Conservation (phyloP, 352 stramenopile species). For the Phytopythium cucurbitacearum region DNA sequence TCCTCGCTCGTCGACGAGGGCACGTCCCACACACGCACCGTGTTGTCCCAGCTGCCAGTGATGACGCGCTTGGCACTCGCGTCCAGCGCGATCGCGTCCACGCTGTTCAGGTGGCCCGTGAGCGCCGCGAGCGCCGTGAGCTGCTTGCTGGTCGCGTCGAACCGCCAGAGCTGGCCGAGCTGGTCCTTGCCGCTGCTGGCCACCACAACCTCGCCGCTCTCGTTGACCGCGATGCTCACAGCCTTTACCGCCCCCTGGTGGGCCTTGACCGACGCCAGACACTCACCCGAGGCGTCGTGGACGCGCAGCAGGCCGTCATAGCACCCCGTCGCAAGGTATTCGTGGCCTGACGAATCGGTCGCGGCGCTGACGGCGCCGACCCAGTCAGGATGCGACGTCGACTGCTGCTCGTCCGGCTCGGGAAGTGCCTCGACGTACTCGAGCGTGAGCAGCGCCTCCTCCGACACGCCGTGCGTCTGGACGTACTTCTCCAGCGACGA, state of each 20-base stretch:
- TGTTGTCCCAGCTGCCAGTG: slow-evolving; percentile 84
- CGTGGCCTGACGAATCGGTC: slow-evolving; percentile 5
- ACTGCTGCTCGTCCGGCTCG: slow-evolving; percentile 61
- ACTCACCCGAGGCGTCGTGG: slow-evolving; percentile 54
- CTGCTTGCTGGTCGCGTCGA: slow-evolving; percentile 24
- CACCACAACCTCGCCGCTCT: slow-evolving; percentile 46
- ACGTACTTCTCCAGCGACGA: slow-evolving; percentile 79
- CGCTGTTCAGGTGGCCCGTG: slow-evolving; percentile 78
- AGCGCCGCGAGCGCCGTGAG: slow-evolving; percentile 50
- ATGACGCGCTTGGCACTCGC: slow-evolving; percentile 32
- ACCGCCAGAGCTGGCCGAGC: slow-evolving; percentile 62
- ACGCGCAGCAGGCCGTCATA: slow-evolving; percentile 85
- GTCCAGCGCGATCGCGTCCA: slow-evolving; percentile 52
- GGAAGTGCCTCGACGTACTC: slow-evolving; percentile 86
- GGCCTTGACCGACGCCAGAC: slow-evolving; percentile 59
- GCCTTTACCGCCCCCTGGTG: slow-evolving; percentile 77
- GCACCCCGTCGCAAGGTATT: slow-evolving; percentile 75
- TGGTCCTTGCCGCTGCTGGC: slow-evolving; percentile 79
- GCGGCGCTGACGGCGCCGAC: slow-evolving; percentile 65
- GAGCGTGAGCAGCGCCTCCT: slow-evolving; percentile 83
- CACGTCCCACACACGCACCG: slow-evolving; percentile 67
- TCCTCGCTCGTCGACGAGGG: slow-evolving; percentile 10
- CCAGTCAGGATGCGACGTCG: slow-evolving; percentile 81
- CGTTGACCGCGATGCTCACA: slow-evolving; percentile 24
- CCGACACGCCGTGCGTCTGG: slow-evolving; percentile 50